Conservation (phyloP, 495 filamentous ascomycete species). For the Aspergillus taichungensis region DNA sequence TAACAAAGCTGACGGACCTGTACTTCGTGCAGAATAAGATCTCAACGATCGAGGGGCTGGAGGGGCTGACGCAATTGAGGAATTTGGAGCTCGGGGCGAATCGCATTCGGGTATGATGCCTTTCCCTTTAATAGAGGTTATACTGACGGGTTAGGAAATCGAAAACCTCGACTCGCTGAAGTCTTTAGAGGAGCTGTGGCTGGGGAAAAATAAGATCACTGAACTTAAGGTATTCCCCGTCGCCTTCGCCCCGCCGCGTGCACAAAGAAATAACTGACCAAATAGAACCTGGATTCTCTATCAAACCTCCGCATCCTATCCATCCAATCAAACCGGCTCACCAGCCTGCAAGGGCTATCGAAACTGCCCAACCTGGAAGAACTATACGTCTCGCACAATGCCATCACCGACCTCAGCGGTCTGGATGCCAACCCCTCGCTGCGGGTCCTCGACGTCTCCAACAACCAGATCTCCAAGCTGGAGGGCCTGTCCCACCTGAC, state of each 20-base stretch:
- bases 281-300: slow-evolving; percentile 57
- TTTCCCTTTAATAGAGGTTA: neutral
- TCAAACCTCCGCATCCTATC: slow-evolving; percentile 79
- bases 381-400: slow-evolving; percentile 96
- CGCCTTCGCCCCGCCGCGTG: neutral
- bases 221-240: slow-evolving; percentile 53
- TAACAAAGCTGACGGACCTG: slow-evolving; percentile 71
- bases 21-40: slow-evolving; percentile 97
- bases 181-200: slow-evolving; percentile 79
- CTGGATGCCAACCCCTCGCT: slow-evolving; percentile 63
- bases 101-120: slow-evolving; percentile 56
- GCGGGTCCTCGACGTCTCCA: slow-evolving; percentile 78
- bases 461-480: slow-evolving; percentile 73
- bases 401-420: slow-evolving; percentile 67
- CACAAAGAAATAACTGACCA: neutral
- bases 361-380: slow-evolving; percentile 77
- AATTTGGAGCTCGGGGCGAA: slow-evolving; percentile 92
- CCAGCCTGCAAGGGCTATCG: slow-evolving; percentile 64
- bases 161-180: slow-evolving; percentile 73
- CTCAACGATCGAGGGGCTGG: slow-evolving; percentile 72
- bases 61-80: slow-evolving; percentile 60
- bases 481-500: slow-evolving; percentile 58
- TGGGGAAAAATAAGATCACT: slow-evolving; percentile 96
- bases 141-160: slow-evolving; percentile 53
- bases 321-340: slow-evolving; percentile 95